These are phyloP conservation scores for Sporisorium scitamineum DNA, from an alignment of 1,284 basidiomycete species.

Conservation along the genomic window DNA sequence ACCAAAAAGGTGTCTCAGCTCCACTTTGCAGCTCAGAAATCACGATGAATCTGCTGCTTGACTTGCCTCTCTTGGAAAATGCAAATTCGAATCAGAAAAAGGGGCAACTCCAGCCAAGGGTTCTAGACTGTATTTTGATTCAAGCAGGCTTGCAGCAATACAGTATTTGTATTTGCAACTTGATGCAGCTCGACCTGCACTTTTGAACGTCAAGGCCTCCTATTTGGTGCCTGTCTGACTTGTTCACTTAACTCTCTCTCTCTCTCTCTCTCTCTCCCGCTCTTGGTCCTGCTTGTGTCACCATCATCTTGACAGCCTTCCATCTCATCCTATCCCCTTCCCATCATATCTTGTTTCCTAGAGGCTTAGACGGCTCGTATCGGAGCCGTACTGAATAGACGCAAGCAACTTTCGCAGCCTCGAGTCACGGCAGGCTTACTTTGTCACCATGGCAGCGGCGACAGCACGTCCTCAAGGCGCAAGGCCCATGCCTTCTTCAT, in stretches of 20 bases:
- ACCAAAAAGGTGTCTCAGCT: conserved; percentile 28
- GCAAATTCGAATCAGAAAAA: neutral
- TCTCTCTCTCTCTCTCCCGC: neutral
- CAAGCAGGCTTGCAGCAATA: neutral
- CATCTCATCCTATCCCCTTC: neutral
- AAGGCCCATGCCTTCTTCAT: conserved; percentile 49
- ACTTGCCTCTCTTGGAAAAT: conserved; percentile 4
- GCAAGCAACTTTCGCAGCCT: too few species aligned
- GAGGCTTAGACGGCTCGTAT: too few species aligned
- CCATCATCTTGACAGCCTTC: conserved; percentile 1
- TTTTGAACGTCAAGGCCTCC: neutral
- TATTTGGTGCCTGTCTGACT: neutral
- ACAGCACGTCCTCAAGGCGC: conserved; percentile 42
- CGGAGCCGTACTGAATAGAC: too few species aligned
- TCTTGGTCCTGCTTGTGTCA: neutral
- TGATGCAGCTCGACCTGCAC: conserved; percentile 2
- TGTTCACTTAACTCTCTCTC: neutral
- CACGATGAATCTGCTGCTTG: neutral
- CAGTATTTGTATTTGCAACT: neutral
- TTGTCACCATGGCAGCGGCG: conserved; percentile 32
- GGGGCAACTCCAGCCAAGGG: conserved; percentile 15
- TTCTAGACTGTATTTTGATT: conserved; percentile 2
- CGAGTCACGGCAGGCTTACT: too few species aligned
- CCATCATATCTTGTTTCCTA: neutral
- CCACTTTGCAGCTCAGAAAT: conserved; percentile 7